These are phyloP conservation scores for Sporothrix schenckii DNA, from an alignment of 2,329 filamentous ascomycete genomes.

Conservation along the genomic window DNA sequence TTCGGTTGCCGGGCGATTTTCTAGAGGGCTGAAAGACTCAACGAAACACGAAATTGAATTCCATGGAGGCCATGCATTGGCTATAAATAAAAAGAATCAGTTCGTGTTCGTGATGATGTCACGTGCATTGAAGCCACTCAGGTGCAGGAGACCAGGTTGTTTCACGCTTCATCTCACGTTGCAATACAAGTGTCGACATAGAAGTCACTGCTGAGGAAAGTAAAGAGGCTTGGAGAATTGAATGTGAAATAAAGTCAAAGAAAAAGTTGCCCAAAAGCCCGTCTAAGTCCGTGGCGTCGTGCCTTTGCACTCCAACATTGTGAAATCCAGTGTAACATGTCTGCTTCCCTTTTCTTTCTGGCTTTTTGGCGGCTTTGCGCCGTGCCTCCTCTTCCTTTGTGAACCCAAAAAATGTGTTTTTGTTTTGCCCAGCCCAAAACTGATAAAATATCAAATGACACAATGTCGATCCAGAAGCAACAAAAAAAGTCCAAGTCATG, in stretches of 20 bases:
- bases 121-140: background rate
- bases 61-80: too few relatives aligned
- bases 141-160: too few relatives aligned
- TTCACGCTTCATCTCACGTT: too few relatives aligned
- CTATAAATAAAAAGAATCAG: too few relatives aligned
- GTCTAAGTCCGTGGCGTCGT: background rate
- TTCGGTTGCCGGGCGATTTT: slow-evolving; percentile 29
- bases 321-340: background rate
- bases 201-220: too few relatives aligned
- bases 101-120: background rate
- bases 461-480: background rate
- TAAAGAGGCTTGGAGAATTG: background rate
- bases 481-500: background rate
- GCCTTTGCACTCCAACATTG: background rate
- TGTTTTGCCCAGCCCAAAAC: background rate
- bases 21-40: background rate
- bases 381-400: background rate
- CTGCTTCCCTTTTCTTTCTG: background rate
- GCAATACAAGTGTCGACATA: too few relatives aligned
- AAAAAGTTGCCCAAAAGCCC: background rate
- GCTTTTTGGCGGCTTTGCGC: background rate
- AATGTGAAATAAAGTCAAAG: background rate
- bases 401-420: background rate
- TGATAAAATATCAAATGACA: background rate
- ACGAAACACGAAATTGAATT: too few relatives aligned